Evolutionary conservation across 2,329 filamentous ascomycete species (phyloP).

Genomic region (Xylaria sp.): DNA sequence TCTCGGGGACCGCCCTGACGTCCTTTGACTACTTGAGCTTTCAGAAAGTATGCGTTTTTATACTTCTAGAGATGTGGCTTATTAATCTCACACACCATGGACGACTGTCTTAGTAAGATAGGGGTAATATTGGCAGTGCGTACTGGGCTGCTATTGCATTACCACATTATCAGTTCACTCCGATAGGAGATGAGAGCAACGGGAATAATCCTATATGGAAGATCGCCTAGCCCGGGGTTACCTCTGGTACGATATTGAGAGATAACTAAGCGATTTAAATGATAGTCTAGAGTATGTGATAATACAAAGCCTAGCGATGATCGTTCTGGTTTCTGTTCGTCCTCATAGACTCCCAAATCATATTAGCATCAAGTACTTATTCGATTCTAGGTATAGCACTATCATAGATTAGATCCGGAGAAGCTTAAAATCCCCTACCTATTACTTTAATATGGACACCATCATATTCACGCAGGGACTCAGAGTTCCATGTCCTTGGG

Average conservation of each 20-base stretch:
- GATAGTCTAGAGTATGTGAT: not conserved
- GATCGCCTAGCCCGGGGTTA: not conserved
- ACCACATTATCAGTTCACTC: not conserved
- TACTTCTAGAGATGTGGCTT: not conserved
- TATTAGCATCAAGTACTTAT: not conserved
- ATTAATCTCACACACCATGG: not conserved
- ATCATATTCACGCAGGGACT: not conserved
- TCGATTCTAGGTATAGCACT: not conserved
- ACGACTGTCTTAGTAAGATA: not conserved
- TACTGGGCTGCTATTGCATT: not conserved
- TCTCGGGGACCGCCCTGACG: not conserved
- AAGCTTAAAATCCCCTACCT: not conserved
- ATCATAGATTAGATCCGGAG: not conserved
- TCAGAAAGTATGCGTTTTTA: not conserved
- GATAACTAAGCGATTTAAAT: not conserved
- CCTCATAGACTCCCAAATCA: not conserved
- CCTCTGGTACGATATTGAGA: not conserved
- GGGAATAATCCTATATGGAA: not conserved
- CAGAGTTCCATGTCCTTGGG: not conserved
- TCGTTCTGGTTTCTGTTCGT: not conserved
- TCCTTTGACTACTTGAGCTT: not conserved
- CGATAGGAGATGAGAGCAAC: not conserved
- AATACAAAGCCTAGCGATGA: not conserved
- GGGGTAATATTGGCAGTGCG: not conserved
- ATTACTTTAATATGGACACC: not conserved